Evolutionary conservation across 1,284 basidiomycete species (phyloP).

Genomic region (Anthracocystis setariae): DNA sequence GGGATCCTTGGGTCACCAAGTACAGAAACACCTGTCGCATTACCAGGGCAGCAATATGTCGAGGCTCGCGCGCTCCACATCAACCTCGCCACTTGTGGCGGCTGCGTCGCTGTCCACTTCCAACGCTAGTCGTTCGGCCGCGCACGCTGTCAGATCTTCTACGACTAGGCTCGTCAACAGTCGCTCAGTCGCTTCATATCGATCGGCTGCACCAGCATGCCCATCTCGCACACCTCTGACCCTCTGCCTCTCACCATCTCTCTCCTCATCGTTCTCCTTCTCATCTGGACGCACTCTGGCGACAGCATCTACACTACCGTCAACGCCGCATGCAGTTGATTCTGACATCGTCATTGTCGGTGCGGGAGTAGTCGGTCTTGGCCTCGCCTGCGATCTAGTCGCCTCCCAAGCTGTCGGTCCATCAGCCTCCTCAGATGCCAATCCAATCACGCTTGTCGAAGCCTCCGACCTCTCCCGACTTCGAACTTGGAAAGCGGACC

Average conservation of each 20-base stretch:
- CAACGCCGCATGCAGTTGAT: constrained; percentile 8
- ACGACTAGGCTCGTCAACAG: background rate
- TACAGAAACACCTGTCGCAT: no score
- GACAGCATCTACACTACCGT: constrained; percentile 2
- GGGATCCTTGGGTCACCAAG: no score
- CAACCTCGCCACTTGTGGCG: constrained; percentile 6
- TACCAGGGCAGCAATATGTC: constrained; percentile 11
- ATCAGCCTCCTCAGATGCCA: background rate
- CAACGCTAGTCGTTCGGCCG: constrained; percentile 1
- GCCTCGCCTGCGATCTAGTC: constrained; percentile 52
- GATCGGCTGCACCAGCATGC: constrained; percentile 1
- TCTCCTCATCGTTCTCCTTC: background rate
- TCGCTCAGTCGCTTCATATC: background rate
- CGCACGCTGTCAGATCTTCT: background rate
- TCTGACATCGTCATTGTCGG: constrained; percentile 64
- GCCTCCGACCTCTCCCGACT: constrained; percentile 50
- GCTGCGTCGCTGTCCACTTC: constrained; percentile 4
- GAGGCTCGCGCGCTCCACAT: constrained; percentile 17
- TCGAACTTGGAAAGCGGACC: constrained; percentile 41
- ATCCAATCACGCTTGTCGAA: constrained; percentile 57
- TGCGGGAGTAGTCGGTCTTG: constrained; percentile 63
- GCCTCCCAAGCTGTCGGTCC: constrained; percentile 22
- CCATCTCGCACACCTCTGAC: constrained; percentile 7
- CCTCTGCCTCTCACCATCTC: no score
- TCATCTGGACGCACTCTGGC: constrained; percentile 8